A percentile compares a stretch with the other conserved stretches of the same genome.
phyloP scores from a whole-genome alignment of 257 asterid species.

The Solanum stenotomum region DNA sequence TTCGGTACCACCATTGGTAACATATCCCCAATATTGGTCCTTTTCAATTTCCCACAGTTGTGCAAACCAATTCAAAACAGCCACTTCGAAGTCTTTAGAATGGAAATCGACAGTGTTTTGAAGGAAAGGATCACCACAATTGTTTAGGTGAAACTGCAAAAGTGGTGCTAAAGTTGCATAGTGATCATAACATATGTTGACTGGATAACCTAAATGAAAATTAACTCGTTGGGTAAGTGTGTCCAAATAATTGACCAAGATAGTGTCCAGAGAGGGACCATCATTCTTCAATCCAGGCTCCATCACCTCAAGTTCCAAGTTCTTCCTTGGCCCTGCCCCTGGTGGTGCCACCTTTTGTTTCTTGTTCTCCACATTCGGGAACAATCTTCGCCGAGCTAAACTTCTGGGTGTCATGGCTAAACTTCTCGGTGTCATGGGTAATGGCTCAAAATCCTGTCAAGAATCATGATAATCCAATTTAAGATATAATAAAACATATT shows the following conservation, averaged over 20 bases:
- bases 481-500: neutral
- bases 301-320: neutral
- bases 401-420: neutral
- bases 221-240: neutral
- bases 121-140: conserved; percentile 3
- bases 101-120: neutral
- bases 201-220: neutral
- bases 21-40: conserved; percentile 7
- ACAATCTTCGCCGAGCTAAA: neutral
- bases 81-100: conserved; percentile 11
- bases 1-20: conserved; percentile 21
- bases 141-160: neutral
- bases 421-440: neutral
- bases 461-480: neutral
- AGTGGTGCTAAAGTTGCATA: neutral
- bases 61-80: conserved; percentile 12
- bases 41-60: conserved; percentile 3
- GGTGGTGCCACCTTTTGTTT: neutral
- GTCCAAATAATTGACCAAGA: neutral
- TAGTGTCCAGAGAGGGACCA: neutral
- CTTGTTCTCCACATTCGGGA: neutral
- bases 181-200: neutral
- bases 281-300: neutral
- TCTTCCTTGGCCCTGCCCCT: neutral
- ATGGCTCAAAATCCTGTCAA: neutral